phyloP scores from a whole-genome alignment of 2,329 filamentous ascomycete species.

The Epichloe hybrida region DNA sequence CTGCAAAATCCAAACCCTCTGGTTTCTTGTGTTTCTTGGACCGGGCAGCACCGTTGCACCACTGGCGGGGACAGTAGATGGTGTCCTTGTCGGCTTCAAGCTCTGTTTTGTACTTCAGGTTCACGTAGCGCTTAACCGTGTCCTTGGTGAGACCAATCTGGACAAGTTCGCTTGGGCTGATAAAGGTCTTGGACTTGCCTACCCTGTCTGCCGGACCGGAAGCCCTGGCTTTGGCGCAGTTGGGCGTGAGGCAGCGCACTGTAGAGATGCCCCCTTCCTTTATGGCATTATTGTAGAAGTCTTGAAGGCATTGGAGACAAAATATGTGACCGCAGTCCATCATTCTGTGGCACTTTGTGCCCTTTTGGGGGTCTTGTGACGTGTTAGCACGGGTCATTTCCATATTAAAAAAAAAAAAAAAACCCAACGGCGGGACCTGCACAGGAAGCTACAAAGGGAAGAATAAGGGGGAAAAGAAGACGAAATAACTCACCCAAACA shows the following conservation, averaged over 20 bases:
- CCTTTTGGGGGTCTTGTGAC: slow-evolving; percentile 70
- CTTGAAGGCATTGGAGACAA: slow-evolving; percentile 72
- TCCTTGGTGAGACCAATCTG: slow-evolving; percentile 60
- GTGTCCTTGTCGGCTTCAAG: slow-evolving; percentile 86
- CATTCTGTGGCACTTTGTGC: slow-evolving; percentile 66
- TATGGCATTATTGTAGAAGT: slow-evolving; percentile 84
- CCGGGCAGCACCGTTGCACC: slow-evolving; percentile 81
- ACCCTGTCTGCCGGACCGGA: slow-evolving; percentile 16
- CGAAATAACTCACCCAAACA: slow-evolving; percentile 45
- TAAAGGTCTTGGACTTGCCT: slow-evolving; percentile 48
- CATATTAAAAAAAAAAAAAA: too few relatives aligned
- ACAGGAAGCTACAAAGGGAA: background rate
- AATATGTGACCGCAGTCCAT: slow-evolving; percentile 82
- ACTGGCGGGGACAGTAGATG: slow-evolving; percentile 80
- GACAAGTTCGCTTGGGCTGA: slow-evolving; percentile 74
- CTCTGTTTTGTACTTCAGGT: slow-evolving; percentile 81
- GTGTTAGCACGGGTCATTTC: background rate
- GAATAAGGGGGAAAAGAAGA: background rate
- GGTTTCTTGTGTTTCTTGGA: slow-evolving; percentile 63
- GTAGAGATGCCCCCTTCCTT: slow-evolving; percentile 66
- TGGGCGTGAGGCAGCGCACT: slow-evolving; percentile 68
- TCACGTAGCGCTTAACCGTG: slow-evolving; percentile 72
- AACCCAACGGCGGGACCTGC: too few relatives aligned
- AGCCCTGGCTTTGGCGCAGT: slow-evolving; percentile 55
- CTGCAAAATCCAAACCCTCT: slow-evolving; percentile 46